Base-by-base conservation (phyloP, 2,329 filamentous ascomycete genomes). In the Penicillium sp. region DNA sequence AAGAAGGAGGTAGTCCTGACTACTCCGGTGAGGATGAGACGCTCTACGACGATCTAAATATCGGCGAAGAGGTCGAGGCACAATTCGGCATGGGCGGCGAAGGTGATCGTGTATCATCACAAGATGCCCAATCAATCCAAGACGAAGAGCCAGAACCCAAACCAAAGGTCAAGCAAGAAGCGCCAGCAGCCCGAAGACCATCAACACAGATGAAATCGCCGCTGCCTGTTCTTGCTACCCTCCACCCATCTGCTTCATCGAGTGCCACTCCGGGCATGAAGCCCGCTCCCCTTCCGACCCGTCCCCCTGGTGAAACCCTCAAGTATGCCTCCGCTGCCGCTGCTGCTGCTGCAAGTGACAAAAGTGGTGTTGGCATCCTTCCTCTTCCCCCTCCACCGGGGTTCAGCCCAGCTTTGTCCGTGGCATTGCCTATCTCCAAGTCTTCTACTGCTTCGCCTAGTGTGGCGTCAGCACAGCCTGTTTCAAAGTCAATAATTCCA, bases 241-340 rank as follows among this genome's bases (percentile, higher is more conserved):
- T 99, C 67, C 92, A 97, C 74, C 88, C 87, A 2, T 72, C 75
- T 53, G 70, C 74, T 25, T 72, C 73, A 8, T 71, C 75, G 21
- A 72, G 70, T 70, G 76, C 82, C 50, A 78, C 82, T 56, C 81
- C 81, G 52, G 79, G 82, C 52, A 97, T 97, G 93, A 99, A 97
- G 79, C 93, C 94, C 13, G 94, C 94, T 19, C 87, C 91, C 19
- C 78, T 92, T 67, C 94, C 94, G 1, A 87, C 90, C 58, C 86
- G 93, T 72, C 87, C 90, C 7, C 89, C 91, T 4, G 92, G 92
- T 47, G 93, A 97, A 73, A 91, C 90, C 1, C 81, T 99, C 64
- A 97, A 97, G 76, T 99, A 99, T 72, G 94, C 94, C 44, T 97
- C 94, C 38, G 94, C 94, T 0, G 94, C 94, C 0, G 94, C 94